Conservation (phyloP, 805 yeast species). For the Cyberlindnera lachancei region DNA sequence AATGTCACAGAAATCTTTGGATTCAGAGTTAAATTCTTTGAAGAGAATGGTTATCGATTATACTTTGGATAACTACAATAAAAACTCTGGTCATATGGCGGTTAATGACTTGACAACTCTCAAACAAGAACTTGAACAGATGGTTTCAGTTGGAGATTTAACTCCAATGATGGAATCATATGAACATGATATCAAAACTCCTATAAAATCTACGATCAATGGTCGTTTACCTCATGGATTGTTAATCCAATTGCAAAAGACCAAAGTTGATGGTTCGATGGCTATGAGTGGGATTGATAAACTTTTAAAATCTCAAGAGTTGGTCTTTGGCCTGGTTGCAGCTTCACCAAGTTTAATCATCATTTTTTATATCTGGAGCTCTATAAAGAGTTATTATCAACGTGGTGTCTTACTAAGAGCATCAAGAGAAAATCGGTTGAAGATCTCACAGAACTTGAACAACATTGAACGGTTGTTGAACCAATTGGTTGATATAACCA, state of each 20-base stretch:
- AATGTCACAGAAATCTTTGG: constrained; percentile 69
- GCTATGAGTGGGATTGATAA: constrained; percentile 90
- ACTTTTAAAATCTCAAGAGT: constrained; percentile 80
- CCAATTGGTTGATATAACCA: constrained; percentile 16
- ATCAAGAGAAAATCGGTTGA: constrained; percentile 19
- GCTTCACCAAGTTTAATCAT: constrained; percentile 71
- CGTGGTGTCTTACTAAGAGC: constrained; percentile 27
- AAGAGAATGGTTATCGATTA: constrained; percentile 85
- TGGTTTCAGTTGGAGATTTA: constrained; percentile 67
- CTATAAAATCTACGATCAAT: constrained; percentile 48
- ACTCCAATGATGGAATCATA: constrained; percentile 74
- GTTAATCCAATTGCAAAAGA: constrained; percentile 88
- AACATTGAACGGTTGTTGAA: constrained; percentile 50
- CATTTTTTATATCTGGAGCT: constrained; percentile 36
- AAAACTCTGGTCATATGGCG: too few species aligned
- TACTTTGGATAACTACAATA: constrained; percentile 30
- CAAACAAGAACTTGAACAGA: constrained; percentile 30
- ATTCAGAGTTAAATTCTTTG: constrained; percentile 70
- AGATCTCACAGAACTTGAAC: constrained; percentile 40
- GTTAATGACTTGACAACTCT: constrained; percentile 2
- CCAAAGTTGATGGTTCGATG: constrained; percentile 89
- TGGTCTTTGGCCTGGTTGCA: constrained; percentile 90
- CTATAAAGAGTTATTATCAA: constrained; percentile 23
- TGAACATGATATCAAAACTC: constrained; percentile 66
- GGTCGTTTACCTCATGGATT: constrained; percentile 75